These are phyloP conservation scores for Skeletonema potamos DNA, from an alignment of 108 stramenopile species.

Conservation along the genomic window DNA sequence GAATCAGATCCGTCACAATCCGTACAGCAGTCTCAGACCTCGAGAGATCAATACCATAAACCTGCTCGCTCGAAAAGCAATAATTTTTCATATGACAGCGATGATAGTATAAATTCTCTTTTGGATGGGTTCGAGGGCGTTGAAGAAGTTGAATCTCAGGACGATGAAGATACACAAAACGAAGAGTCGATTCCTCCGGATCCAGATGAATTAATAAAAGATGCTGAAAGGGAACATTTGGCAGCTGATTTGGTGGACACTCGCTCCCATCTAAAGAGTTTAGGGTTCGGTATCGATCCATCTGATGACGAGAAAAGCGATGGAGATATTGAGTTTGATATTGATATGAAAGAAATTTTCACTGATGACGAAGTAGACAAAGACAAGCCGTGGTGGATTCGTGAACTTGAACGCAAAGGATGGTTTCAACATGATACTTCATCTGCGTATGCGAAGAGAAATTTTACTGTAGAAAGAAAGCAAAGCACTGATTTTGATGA, in stretches of 20 bases:
- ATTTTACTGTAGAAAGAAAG: background rate
- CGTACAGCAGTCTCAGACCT: background rate
- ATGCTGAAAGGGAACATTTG: conserved; percentile 9
- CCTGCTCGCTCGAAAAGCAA: background rate
- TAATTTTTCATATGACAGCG: conserved; percentile 2
- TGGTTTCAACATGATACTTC: conserved; percentile 45
- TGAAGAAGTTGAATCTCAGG: background rate
- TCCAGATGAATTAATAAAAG: background rate
- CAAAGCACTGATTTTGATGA: conserved; percentile 2
- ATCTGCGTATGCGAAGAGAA: conserved; percentile 16
- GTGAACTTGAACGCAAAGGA: conserved; percentile 33
- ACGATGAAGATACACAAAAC: background rate
- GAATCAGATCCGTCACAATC: background rate
- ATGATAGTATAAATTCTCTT: conserved; percentile 22
- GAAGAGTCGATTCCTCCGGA: conserved; percentile 2
- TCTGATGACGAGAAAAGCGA: conserved; percentile 2
- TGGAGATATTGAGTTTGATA: background rate
- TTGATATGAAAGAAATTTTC: conserved; percentile 1
- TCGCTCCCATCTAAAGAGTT: conserved; percentile 7
- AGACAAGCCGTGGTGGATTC: conserved; percentile 39
- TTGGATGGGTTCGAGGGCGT: conserved; percentile 7
- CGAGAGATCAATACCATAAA: background rate
- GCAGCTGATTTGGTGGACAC: conserved; percentile 13
- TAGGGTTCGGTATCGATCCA: conserved; percentile 14
- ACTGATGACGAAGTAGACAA: background rate